A percentile compares a stretch with the other conserved stretches of the same genome.
Conservation (phyloP, 2,329 filamentous ascomycete genomes). For the Cladophialophora bantiana region DNA sequence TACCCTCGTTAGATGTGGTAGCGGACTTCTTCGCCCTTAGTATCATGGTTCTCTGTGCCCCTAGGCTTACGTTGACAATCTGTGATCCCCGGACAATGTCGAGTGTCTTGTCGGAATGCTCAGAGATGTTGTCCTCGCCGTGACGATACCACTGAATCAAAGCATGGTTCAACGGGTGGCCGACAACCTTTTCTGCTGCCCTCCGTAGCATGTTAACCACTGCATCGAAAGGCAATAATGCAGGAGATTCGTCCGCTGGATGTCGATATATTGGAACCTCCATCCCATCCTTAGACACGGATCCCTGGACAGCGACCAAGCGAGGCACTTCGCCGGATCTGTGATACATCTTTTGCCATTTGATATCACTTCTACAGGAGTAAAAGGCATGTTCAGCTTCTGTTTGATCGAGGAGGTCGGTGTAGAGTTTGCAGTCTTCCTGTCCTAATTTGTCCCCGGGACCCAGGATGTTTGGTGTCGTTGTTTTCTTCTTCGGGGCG, state of each 20-base stretch:
- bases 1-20: slow-evolving; percentile 37
- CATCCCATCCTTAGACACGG: slow-evolving; percentile 68
- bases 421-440: slow-evolving; percentile 78
- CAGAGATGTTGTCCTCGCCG: slow-evolving; percentile 89
- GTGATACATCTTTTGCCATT: slow-evolving; percentile 92
- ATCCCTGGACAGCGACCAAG: slow-evolving; percentile 86
- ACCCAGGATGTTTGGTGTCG: slow-evolving; percentile 26
- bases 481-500: slow-evolving; percentile 31
- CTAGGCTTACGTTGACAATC: slow-evolving; percentile 94
- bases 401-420: slow-evolving; percentile 70
- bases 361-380: slow-evolving; percentile 64
- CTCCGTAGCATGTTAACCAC: slow-evolving; percentile 72
- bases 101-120: slow-evolving; percentile 95
- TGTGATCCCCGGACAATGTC: slow-evolving; percentile 82
- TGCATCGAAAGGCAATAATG: slow-evolving; percentile 75
- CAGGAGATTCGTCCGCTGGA: slow-evolving; percentile 85
- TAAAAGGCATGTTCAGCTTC: slow-evolving; percentile 62
- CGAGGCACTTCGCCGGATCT: slow-evolving; percentile 90
- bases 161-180: slow-evolving; percentile 86
- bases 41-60: slow-evolving; percentile 87
- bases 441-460: slow-evolving; percentile 71
- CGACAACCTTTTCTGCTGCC: slow-evolving; percentile 73
- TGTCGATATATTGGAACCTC: slow-evolving; percentile 92
- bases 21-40: slow-evolving; percentile 78
- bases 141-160: slow-evolving; percentile 92